Conservation (phyloP, 2,329 filamentous ascomycete species). For the Trichoderma endophyticum region DNA sequence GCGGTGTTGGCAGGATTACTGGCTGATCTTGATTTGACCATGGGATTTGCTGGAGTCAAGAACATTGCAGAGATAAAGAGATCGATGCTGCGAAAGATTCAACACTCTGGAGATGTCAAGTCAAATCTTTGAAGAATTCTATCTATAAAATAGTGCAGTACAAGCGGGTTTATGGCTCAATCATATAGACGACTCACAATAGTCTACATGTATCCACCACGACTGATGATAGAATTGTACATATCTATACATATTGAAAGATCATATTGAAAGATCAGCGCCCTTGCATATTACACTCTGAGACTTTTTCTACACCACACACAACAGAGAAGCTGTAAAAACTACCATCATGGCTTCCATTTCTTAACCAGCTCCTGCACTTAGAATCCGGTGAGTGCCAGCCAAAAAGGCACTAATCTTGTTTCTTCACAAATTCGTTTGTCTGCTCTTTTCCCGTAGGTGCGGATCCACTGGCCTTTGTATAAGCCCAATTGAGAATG, state of each 20-base stretch:
- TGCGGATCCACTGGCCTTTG: too few species aligned
- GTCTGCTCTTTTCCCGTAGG: too few species aligned
- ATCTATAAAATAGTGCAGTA: not conserved
- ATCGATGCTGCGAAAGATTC: slow-evolving; percentile 32
- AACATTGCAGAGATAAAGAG: slow-evolving; percentile 37
- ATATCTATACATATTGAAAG: not conserved
- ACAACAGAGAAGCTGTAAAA: not conserved
- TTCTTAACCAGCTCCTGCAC: too few species aligned
- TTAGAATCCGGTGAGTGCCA: too few species aligned
- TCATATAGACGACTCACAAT: not conserved
- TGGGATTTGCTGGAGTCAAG: slow-evolving; percentile 53
- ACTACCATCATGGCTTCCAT: too few species aligned
- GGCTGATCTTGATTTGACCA: slow-evolving; percentile 48
- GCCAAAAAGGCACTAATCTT: too few species aligned
- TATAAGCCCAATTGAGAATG: too few species aligned
- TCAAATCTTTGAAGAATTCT: slow-evolving; percentile 28
- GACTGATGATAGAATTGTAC: not conserved
- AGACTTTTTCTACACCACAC: not conserved
- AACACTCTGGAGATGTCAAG: slow-evolving; percentile 34
- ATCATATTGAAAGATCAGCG: not conserved
- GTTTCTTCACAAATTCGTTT: too few species aligned
- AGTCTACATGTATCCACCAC: not conserved
- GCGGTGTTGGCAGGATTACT: slow-evolving; percentile 43
- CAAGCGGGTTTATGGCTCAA: not conserved
- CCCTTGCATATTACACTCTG: not conserved